Evolutionary conservation across 208 protist species (phyloP), one percentile per base, ranked within the genome.

Genomic region (Blechomonas ayalai): DNA sequence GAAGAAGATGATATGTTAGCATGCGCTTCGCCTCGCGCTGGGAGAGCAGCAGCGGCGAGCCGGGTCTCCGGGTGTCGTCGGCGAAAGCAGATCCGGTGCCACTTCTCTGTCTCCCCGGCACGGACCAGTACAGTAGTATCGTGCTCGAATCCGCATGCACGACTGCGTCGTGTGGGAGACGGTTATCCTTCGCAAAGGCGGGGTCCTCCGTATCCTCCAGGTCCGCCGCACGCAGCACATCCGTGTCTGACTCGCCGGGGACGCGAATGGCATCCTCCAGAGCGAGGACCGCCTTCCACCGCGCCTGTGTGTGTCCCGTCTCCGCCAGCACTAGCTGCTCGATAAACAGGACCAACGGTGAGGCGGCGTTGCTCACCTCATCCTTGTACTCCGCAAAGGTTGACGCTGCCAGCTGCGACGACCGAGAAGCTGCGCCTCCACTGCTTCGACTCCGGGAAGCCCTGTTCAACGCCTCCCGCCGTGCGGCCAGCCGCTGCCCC

Each of bases 291-390:
- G 64, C 71, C 16, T 49, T 13, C 7, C 13, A 39, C 6, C 48
- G 24, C 3, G 47, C 55, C 8, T 19, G 2, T 12, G 18, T 24
- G 28, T 57, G 55, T 32, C 76, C 82, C 28, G 59, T 75, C 67
- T 83, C 76, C 0, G 65, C 59, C 16, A 82, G 57, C 16, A 62
- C 63, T 36, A 83, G 63, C 24, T 47, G 19, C 49, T 86, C 82
- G 4, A 86, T 28, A 4, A 90, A 52, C 19, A 44, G 56, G 4
- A 58, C 60, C 7, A 86, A 24, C 18, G 59, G 63, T 20, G 67
- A 54, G 10, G 37, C 32, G 9, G 28, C n/a, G n/a, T n/a, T n/a
- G n/a, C n/a, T n/a, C n/a, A n/a, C n/a, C n/a, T n/a, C n/a, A n/a
- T n/a, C n/a, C n/a, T n/a, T n/a, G n/a, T n/a, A n/a, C n/a, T n/a